A percentile compares a stretch with the other conserved stretches of the same genome.
These are phyloP conservation scores for Amanita inopinata DNA, from an alignment of 768 basidiomycete genomes.

Conservation along the genomic window DNA sequence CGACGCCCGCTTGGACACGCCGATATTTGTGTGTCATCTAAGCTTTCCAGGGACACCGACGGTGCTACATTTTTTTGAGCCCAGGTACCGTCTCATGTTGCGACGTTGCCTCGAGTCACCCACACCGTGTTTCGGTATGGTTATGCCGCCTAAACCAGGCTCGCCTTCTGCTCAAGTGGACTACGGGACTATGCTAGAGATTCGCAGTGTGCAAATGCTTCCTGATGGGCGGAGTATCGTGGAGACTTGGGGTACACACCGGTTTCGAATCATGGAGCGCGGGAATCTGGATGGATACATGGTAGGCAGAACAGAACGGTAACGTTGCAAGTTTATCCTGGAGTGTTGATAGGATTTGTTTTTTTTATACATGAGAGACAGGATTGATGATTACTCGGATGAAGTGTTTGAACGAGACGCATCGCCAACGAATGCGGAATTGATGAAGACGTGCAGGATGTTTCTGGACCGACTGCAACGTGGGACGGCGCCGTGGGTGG, in stretches of 20 bases:
- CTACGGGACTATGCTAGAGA: slow-evolving; percentile 93
- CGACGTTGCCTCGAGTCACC: slow-evolving; percentile 81
- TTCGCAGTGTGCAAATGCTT: slow-evolving; percentile 77
- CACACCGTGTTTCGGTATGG: slow-evolving; percentile 85
- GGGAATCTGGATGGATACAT: slow-evolving; percentile 85
- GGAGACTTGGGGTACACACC: slow-evolving; percentile 52
- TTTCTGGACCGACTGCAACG: slow-evolving; percentile 38
- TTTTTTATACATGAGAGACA: slow-evolving; percentile 10
- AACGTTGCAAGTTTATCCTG: slow-evolving; percentile 10
- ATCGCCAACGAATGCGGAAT: slow-evolving; percentile 36
- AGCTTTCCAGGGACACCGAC: slow-evolving; percentile 90
- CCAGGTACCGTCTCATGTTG: slow-evolving; percentile 91
- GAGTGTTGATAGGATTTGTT: background rate
- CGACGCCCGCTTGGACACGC: slow-evolving; percentile 72
- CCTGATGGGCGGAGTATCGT: slow-evolving; percentile 83
- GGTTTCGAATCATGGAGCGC: slow-evolving; percentile 82
- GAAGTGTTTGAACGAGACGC: slow-evolving; percentile 17
- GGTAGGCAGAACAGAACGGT: slow-evolving; percentile 71
- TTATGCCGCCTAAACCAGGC: slow-evolving; percentile 54
- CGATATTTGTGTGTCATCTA: slow-evolving; percentile 85
- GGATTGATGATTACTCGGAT: slow-evolving; percentile 27
- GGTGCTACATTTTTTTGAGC: slow-evolving; percentile 88
- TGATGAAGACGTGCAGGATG: slow-evolving; percentile 34
- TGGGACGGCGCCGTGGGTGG: slow-evolving; percentile 88
- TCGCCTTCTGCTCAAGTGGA: slow-evolving; percentile 34